phyloP scores from a whole-genome alignment of 768 basidiomycete genomes.

The Lentinula edodes region DNA sequence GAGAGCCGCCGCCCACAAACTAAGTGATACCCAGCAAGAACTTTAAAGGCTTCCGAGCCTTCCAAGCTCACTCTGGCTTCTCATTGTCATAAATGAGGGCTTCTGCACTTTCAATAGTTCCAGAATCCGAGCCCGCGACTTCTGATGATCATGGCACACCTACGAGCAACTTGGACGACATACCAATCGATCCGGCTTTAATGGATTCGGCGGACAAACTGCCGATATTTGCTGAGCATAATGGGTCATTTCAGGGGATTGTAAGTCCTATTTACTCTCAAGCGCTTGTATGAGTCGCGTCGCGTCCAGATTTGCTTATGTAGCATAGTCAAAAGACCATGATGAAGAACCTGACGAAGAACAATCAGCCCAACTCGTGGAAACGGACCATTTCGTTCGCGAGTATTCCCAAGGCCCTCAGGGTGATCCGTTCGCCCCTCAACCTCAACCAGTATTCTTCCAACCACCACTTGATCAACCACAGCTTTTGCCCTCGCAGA shows the following conservation, averaged over 20 bases:
- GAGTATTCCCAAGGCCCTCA: constrained; percentile 68
- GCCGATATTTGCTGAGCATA: constrained; percentile 30
- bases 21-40: background rate
- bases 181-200: constrained; percentile 81
- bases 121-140: background rate
- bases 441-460: constrained; percentile 45
- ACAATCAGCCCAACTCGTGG: constrained; percentile 18
- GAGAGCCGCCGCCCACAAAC: background rate
- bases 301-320: constrained; percentile 25
- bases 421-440: constrained; percentile 79
- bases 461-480: constrained; percentile 38
- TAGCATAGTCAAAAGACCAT: background rate
- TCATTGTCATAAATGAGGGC: background rate
- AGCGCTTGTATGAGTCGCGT: constrained; percentile 60
- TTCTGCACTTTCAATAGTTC: background rate
- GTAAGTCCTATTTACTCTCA: constrained; percentile 12
- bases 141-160: background rate
- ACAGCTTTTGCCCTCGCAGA: constrained; percentile 29
- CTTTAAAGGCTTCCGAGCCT: background rate
- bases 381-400: constrained; percentile 26
- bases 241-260: constrained; percentile 19
- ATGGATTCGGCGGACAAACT: constrained; percentile 49
- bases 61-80: background rate
- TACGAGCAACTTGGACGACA: constrained; percentile 43
- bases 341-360: background rate